phyloP scores from a whole-genome alignment of 1,284 basidiomycete species.

The Hypsizygus ulmarius region DNA sequence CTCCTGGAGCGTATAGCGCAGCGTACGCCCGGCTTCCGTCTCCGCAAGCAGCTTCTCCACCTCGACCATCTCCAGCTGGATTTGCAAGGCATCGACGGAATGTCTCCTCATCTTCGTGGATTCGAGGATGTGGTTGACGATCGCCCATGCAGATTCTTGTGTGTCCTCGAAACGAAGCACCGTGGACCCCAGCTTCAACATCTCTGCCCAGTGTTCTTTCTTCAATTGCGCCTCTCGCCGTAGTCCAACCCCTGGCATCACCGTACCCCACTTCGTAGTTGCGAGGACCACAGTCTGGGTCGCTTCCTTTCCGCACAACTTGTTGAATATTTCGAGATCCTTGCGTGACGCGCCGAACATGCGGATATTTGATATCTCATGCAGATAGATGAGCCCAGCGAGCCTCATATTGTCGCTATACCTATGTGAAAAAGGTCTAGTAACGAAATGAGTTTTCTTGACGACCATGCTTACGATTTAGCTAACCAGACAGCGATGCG shows the following conservation, averaged over 20 bases:
- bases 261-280: conserved; percentile 36
- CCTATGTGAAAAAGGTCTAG: background rate
- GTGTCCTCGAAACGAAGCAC: conserved; percentile 16
- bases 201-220: conserved; percentile 21
- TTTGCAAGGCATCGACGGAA: conserved; percentile 15
- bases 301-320: conserved; percentile 22
- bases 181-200: conserved; percentile 22
- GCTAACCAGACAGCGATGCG: conserved; percentile 22
- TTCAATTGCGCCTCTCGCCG: conserved; percentile 25
- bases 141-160: conserved; percentile 16
- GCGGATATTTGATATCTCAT: conserved; percentile 25
- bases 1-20: background rate
- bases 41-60: conserved; percentile 13
- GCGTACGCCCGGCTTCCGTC: conserved; percentile 17
- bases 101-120: conserved; percentile 2
- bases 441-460: background rate
- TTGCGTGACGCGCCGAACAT: conserved; percentile 17
- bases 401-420: conserved; percentile 3
- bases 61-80: conserved; percentile 25
- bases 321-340: conserved; percentile 26
- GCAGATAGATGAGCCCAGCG: conserved; percentile 28
- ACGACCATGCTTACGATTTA: conserved; percentile 7
- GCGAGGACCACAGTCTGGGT: conserved; percentile 24
- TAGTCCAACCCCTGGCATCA: conserved; percentile 13
- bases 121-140: conserved; percentile 16